A percentile compares a stretch with the other conserved stretches of the same genome.
Evolutionary conservation across 306 rosid genomes (phyloP).

Genomic region (Casuarina glauca): DNA sequence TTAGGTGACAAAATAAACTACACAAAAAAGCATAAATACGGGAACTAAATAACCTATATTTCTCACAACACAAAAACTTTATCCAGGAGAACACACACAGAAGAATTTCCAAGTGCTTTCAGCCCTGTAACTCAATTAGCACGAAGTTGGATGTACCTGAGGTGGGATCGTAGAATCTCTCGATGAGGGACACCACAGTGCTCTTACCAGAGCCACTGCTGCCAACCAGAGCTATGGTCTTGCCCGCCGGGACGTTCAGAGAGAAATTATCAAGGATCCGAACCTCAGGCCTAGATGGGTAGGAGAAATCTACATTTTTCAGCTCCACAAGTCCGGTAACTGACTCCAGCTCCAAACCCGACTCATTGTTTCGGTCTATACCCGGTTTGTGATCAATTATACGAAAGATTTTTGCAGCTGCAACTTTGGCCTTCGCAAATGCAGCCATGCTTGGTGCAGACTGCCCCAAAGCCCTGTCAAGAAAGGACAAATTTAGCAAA

Average conservation of each 20-base stretch:
- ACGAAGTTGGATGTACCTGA: constrained; percentile 49
- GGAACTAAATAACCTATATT: not conserved
- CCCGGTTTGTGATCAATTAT: constrained; percentile 87
- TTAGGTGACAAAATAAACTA: not conserved
- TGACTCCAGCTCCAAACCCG: constrained; percentile 72
- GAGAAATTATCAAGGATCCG: constrained; percentile 67
- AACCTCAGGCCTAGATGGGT: constrained; percentile 92
- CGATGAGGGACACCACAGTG: constrained; percentile 95
- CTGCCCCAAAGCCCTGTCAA: constrained; percentile 84
- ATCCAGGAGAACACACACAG: not conserved
- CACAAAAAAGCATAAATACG: not conserved
- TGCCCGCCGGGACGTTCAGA: constrained; percentile 85
- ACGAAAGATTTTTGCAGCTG: constrained; percentile 80
- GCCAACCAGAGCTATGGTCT: constrained; percentile 95
- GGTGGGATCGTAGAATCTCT: constrained; percentile 90
- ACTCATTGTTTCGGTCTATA: constrained; percentile 71
- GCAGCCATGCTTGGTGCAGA: constrained; percentile 97
- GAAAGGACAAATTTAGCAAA: constrained; percentile 15
- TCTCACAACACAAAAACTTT: not conserved
- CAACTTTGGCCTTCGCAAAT: constrained; percentile 91
- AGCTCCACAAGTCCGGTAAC: constrained; percentile 84
- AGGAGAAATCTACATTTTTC: constrained; percentile 78
- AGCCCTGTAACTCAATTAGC: not conserved
- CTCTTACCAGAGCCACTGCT: constrained; percentile 99
- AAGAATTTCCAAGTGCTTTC: not conserved